Base-by-base conservation (phyloP, 1,284 basidiomycete genomes). In the Caloboletus firmus region DNA sequence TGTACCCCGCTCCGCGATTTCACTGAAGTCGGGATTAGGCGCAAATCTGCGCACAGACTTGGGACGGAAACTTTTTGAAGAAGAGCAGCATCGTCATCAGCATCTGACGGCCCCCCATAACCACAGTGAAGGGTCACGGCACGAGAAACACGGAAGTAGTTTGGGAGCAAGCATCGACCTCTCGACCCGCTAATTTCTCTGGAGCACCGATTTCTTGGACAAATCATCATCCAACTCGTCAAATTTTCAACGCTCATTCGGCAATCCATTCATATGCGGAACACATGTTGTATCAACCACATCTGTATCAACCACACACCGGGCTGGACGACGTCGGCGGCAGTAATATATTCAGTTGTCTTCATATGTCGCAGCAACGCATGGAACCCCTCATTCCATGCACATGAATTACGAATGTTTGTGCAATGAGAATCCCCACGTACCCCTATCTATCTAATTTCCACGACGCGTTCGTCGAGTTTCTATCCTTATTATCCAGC, bases 61-160 rank as follows among this genome's bases (percentile, higher is more conserved):
- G 35, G 86, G 85, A 32, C 69, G 87, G 54, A 84, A 82, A 64
- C 70, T 89, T 55, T 88, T 89, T 62, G 85, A 88, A 60, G 85
- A 84, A 60, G 84, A 88, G 63, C 82, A 84, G 57, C 68, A 69
- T 15, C 70, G 67, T 46, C 69, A 72, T 30, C 67, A 68, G 1
- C 60, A 68, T 46, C 26, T 55, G n/a, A 18, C 56, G 18, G n/a
- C 49, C 24, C 22, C 61, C 6, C 53, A 57, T 51, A 45, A 52
- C 43, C 66, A 55, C 36, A 34, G 18, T 20, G 66, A 68, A 26
- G 58, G 55, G 39, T 48, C 64, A 45, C 60, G 67, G n/a, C 67
- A 55, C 54, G 66, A 70, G 45, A 67, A 63, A 57, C 54, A 45
- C n/a, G 58, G 56, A 50, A 56, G 54, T 43, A 47, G 66, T 40